These are phyloP conservation scores for Cyclospora cayetanensis DNA, from an alignment of 169 alveolate genomes.

Conservation along the genomic window DNA sequence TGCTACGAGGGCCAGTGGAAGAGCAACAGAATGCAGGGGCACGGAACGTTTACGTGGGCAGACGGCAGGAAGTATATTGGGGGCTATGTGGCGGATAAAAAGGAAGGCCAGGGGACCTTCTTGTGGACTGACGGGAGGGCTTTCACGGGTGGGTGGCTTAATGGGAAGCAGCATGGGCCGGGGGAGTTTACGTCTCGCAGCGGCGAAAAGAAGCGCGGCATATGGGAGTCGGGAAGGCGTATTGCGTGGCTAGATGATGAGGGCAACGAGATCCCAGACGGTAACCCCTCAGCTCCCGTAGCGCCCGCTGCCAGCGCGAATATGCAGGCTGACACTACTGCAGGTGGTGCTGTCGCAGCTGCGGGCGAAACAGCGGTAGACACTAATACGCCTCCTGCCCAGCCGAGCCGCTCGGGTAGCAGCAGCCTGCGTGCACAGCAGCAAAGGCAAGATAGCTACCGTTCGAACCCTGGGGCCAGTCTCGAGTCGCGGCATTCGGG, in stretches of 20 bases:
- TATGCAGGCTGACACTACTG: neutral
- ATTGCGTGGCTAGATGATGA: conserved; percentile 63
- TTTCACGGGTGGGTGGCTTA: conserved; percentile 75
- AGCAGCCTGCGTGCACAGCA: neutral
- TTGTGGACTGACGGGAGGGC: conserved; percentile 72
- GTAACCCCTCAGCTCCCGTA: neutral
- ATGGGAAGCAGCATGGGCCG: conserved; percentile 78
- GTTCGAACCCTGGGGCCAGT: neutral
- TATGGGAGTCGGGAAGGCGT: conserved; percentile 66
- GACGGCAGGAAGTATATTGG: conserved; percentile 88
- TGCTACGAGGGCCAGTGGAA: conserved; percentile 89
- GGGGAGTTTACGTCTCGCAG: conserved; percentile 53
- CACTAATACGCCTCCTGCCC: neutral
- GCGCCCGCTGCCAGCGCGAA: neutral
- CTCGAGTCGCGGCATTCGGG: neutral
- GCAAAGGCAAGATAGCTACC: neutral
- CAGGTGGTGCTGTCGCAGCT: neutral
- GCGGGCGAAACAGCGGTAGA: neutral
- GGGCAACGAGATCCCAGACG: neutral
- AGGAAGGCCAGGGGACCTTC: conserved; percentile 87
- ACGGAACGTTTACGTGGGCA: conserved; percentile 86
- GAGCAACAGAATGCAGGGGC: conserved; percentile 88
- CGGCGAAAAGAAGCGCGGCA: conserved; percentile 60
- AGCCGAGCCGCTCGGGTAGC: neutral
- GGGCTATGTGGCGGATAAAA: conserved; percentile 82